Evolutionary conservation across 2,329 filamentous ascomycete species (phyloP), one percentile per base, ranked within the genome.

Genomic region (Calonectria pteridis): DNA sequence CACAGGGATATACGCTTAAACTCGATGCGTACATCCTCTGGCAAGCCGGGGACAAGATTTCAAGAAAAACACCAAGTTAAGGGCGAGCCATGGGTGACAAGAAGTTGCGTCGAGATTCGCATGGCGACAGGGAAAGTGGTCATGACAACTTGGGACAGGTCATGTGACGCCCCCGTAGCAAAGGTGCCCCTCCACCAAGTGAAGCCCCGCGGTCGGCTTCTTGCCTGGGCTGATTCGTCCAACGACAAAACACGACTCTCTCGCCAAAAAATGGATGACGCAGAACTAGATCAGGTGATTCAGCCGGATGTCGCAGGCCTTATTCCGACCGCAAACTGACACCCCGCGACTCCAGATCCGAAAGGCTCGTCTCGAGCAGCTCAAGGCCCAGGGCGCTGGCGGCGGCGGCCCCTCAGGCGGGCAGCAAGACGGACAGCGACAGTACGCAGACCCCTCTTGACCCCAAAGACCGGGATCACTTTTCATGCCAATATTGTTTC

Each of bases 301-400:
- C 4, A 6, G 13, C n/a, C 11, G 6, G 16, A n/a, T 26, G 26
- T 29, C 40, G 33, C 33, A 6, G n/a, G 14, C 13, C 6, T 1
- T 16, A 18, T 7, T 31, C 18, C 20, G 14, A 14, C 16, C 3
- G 2, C 6, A 35, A 6, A 37, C 65, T 78, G 10, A 78, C 65
- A 55, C 14, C 33, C 7, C 11, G 23, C 18, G 26, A 13, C 23
- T 35, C 26, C 82, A 98, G 94, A 98, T 98, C 83, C 90, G 96
- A 83, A 94, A 95, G 85, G 96, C 96, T 81, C 95, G 97, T 76
- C 93, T 98, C 69, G 94, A 96, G 85, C 96, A 99, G 87, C 93
- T 98, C 78, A 97, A 97, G 85, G 90, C 95, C 80, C 88, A 94
- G 85, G 86, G 89, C 76, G 88, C 88, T 73, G 89, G 88, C 72